Base-by-base conservation (phyloP, 2,329 filamentous ascomycete species). In the Cladosporium phlei region DNA sequence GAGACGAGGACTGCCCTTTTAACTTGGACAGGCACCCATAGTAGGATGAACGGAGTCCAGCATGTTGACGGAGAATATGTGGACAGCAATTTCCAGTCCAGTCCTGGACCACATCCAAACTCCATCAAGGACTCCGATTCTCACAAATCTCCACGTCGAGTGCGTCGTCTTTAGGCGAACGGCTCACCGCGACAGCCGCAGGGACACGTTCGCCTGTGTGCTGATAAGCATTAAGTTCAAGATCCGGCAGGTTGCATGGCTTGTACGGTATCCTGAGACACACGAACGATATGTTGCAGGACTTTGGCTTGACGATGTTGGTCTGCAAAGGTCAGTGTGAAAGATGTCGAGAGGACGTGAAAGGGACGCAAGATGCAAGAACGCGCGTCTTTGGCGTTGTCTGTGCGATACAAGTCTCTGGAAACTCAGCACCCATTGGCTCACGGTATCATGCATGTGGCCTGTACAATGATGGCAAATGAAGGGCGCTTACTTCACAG, bases 401-500 rank as follows among this genome's bases (percentile, higher is more conserved):
- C 19, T 43, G 39, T 45, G 25, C 24, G 17, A 37, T 19, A 12
- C 12, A 6, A 25, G n/a, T 34, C 2, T 9, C 16, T 11, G 3
- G 25, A n/a, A 11, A 8, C 14, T 20, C 14, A 3, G 1, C 24
- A 11, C 16, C 25, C 32, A 45, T 45, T 45, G 42, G 22, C 5
- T 20, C 4, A 8, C 4, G 10, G 3, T 14, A 4, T 5, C 5
- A 27, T 37, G 19, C 32, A 35, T 14, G 25, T 35, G 14, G 17
- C 42, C 42, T 45, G n/a, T 14, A 21, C 22, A 14, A 21, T 22
- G 10, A 5, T 25, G 30, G 14, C 25, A 34, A 17, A 45, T 45
- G n/a, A 20, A 8, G 17, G 40, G 42, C 42, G 42, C 32, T 45
- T 37, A 9, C 32, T 37, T 30, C 32, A 45, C 42, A 45, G 32